Base-by-base conservation (phyloP, 176 grass and related monocot genomes). In the Thalia dealbata region DNA sequence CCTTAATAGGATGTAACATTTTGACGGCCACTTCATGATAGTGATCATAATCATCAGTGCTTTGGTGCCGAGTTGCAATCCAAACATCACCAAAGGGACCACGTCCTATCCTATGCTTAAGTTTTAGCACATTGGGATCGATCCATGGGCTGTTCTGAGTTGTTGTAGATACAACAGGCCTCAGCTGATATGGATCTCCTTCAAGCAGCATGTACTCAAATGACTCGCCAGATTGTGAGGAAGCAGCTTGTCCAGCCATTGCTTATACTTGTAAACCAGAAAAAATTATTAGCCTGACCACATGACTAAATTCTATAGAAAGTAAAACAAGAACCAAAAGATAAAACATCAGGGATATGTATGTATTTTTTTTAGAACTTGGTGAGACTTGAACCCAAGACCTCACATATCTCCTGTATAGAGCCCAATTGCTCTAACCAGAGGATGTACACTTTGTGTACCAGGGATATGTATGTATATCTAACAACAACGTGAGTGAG, bases 191-290 rank as follows among this genome's bases (percentile, higher is more conserved):
- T 35, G 83, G 83, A 62, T 99, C 85, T 78, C 73, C 86, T 76
- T 92, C 95, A 38, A 99, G 83, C 43, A 99, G 78, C 83, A 99
- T 93, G 85, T 93, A 99, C 42, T 99, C 95, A 19, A 91, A 93
- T 27, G 78, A 78, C 18, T 93, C 95, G 1, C 73, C 23, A 3
- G 84, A 27, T 78, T 85, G 84, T 56, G 81, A 76, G 2, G 82
- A 25, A 13, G 80, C 65, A 71, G 24, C 79, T 86, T 82, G 44
- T 51, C 75, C 83, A 81, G 85, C 79, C 95, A 93, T 99, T 78
- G 27, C 35, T 59, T 35, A 38, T 22, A 21, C 25, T 42, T 48
- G 22, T n/a, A 60, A 61, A 56, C 14, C 22, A 79, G 21, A 6
- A 48, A 63, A 25, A 45, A 75, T 14, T 3, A 32, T 45, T 32